Percentiles rank a stretch among this genome's conserved stretches.
Conservation (phyloP, 23 red algal species). For the Gracilariopsis chorda region DNA sequence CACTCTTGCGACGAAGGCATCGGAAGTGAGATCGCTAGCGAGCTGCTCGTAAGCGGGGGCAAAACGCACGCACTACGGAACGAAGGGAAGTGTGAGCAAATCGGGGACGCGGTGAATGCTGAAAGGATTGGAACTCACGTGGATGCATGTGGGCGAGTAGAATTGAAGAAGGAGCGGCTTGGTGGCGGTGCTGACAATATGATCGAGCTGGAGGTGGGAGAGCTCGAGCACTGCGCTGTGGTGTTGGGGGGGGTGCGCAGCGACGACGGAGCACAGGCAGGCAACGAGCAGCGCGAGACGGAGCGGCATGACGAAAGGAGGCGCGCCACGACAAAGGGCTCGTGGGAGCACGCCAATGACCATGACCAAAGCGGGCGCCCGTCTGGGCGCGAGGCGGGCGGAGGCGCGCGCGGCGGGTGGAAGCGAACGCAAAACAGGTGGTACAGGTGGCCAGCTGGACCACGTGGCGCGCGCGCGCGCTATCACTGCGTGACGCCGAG, state of each 20-base stretch:
- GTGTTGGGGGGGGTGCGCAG: background rate
- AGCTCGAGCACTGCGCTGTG: constrained; percentile 12
- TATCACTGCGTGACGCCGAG: background rate
- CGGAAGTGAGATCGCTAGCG: background rate
- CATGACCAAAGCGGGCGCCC: background rate
- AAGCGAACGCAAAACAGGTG: background rate
- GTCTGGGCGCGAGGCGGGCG: background rate
- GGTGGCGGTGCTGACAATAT: background rate
- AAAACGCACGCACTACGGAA: constrained; percentile 8
- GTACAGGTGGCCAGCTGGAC: background rate
- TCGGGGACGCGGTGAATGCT: background rate
- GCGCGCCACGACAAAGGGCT: too few relatives aligned
- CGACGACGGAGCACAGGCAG: background rate
- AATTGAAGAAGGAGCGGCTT: constrained; percentile 42
- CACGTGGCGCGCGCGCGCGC: background rate
- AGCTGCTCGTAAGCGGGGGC: background rate
- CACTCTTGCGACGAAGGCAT: constrained; percentile 6
- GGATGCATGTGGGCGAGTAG: constrained; percentile 21
- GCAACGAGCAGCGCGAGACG: background rate
- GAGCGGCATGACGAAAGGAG: too few relatives aligned
- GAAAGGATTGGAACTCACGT: constrained; percentile 8
- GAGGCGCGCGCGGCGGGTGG: background rate
- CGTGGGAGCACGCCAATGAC: background rate
- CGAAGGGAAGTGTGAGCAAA: background rate
- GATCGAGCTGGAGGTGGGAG: background rate